A percentile compares a stretch with the other conserved stretches of the same genome.
Conservation (phyloP, 257 asterid genomes). For the Gentiana dahurica region DNA sequence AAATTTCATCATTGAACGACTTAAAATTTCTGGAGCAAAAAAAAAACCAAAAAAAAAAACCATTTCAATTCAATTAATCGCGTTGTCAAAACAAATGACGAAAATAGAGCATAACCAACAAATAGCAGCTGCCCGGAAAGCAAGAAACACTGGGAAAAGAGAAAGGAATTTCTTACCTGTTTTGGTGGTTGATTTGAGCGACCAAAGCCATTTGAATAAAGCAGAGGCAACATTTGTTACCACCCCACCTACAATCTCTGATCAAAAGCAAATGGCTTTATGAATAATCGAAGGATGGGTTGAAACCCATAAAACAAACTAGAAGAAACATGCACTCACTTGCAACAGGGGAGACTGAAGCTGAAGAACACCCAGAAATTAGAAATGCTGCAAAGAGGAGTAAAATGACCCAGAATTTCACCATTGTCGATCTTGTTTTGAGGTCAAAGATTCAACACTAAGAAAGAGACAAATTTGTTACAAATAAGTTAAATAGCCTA, state of each 20-base stretch:
- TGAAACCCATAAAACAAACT: neutral
- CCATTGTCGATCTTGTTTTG: constrained; percentile 27
- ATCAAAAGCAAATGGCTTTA: constrained; percentile 1
- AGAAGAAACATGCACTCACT: constrained; percentile 37
- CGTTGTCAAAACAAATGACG: neutral
- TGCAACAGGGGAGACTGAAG: constrained; percentile 71
- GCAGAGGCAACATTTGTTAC: constrained; percentile 71
- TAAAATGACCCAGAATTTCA: constrained; percentile 26
- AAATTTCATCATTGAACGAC: constrained; percentile 91
- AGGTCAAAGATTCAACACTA: neutral
- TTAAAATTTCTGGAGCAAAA: constrained; percentile 34
- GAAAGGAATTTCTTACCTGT: constrained; percentile 33
- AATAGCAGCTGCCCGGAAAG: neutral
- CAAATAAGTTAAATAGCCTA: neutral
- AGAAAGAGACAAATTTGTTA: constrained; percentile 5
- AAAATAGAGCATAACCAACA: no score
- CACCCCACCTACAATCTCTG: constrained; percentile 80
- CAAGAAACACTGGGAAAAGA: neutral
- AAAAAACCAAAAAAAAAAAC: constrained; percentile 14
- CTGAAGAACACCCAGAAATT: constrained; percentile 47
- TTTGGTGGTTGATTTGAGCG: constrained; percentile 60
- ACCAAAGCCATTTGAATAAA: constrained; percentile 76
- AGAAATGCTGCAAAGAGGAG: constrained; percentile 27
- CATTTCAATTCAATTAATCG: constrained; percentile 7
- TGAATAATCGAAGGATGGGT: neutral